These are phyloP conservation scores for Rhynchosporium secalis DNA, from an alignment of 2,329 filamentous ascomycete genomes.

Conservation along the genomic window DNA sequence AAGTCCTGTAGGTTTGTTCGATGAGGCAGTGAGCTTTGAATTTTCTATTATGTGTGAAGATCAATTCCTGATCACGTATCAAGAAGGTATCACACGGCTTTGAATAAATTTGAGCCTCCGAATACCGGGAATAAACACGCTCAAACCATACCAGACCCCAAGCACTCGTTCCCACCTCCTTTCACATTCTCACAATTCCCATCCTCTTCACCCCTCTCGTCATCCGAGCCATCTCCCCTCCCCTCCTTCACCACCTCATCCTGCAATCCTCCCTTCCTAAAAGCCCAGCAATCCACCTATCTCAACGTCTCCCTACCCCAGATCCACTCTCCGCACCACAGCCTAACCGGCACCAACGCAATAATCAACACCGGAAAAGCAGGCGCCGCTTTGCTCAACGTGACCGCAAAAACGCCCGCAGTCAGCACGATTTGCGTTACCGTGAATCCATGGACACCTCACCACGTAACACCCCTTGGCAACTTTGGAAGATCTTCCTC, in stretches of 20 bases:
- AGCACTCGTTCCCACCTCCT: neutral
- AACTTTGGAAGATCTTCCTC: conserved; percentile 50
- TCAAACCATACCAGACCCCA: neutral
- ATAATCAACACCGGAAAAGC: conserved; percentile 66
- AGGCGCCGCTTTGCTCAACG: conserved; percentile 61
- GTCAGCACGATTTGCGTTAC: conserved; percentile 58
- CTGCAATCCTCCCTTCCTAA: conserved; percentile 54
- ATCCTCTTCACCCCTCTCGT: neutral
- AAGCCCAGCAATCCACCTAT: conserved; percentile 50
- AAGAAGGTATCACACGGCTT: too few relatives aligned
- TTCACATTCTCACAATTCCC: neutral
- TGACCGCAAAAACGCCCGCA: conserved; percentile 61
- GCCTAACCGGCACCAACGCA: conserved; percentile 60
- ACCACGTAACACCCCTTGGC: conserved; percentile 48
- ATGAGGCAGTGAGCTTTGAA: too few relatives aligned
- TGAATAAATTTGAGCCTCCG: neutral
- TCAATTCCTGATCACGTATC: too few relatives aligned
- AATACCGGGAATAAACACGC: neutral
- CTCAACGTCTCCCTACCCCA: conserved; percentile 59
- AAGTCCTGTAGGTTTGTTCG: too few relatives aligned
- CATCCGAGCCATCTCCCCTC: neutral
- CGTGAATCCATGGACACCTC: conserved; percentile 59
- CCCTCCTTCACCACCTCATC: conserved; percentile 46
- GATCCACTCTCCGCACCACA: conserved; percentile 59
- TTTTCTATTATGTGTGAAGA: too few relatives aligned